Conservation (phyloP, 2,329 filamentous ascomycete species). For the Nannizziopsis barbatae region DNA sequence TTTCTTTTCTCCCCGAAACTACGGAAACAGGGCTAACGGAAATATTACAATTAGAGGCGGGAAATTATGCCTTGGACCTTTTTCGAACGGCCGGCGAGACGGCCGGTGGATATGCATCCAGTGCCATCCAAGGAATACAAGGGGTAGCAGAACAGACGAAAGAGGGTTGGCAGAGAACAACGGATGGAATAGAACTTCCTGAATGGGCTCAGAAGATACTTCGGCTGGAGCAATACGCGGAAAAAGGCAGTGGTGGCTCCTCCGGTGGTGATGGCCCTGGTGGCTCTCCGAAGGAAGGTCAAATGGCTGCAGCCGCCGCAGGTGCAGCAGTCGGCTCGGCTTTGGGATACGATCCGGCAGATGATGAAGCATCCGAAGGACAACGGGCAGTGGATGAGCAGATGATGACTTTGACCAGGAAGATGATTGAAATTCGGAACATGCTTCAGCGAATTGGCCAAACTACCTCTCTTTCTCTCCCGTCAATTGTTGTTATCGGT, state of each 20-base stretch:
- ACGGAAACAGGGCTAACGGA: background rate
- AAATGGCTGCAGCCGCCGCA: slow-evolving; percentile 48
- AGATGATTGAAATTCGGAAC: slow-evolving; percentile 97
- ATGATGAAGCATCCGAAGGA: slow-evolving; percentile 44
- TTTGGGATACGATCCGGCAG: slow-evolving; percentile 61
- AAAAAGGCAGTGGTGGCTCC: slow-evolving; percentile 31
- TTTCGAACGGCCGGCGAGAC: slow-evolving; percentile 63
- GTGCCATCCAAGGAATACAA: slow-evolving; percentile 59
- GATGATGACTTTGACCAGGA: slow-evolving; percentile 98
- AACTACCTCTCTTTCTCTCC: slow-evolving; percentile 73
- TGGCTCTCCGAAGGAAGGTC: slow-evolving; percentile 43
- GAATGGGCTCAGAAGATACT: slow-evolving; percentile 73
- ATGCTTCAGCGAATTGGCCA: slow-evolving; percentile 87
- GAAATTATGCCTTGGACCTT: slow-evolving; percentile 65
- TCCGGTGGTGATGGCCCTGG: slow-evolving; percentile 39
- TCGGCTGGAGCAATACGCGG: slow-evolving; percentile 48
- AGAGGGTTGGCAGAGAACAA: slow-evolving; percentile 72
- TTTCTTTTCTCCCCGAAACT: background rate
- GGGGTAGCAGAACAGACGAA: slow-evolving; percentile 68
- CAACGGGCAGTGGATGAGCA: slow-evolving; percentile 79
- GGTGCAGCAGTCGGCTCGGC: slow-evolving; percentile 62
- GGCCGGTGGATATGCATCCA: slow-evolving; percentile 56
- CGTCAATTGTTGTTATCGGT: slow-evolving; percentile 97
- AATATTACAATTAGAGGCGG: slow-evolving; percentile 46
- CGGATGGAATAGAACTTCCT: slow-evolving; percentile 58